Evolutionary conservation across 257 asterid genomes (phyloP), one percentile per base, ranked within the genome.

Genomic region (Solanum sparsipilum): DNA sequence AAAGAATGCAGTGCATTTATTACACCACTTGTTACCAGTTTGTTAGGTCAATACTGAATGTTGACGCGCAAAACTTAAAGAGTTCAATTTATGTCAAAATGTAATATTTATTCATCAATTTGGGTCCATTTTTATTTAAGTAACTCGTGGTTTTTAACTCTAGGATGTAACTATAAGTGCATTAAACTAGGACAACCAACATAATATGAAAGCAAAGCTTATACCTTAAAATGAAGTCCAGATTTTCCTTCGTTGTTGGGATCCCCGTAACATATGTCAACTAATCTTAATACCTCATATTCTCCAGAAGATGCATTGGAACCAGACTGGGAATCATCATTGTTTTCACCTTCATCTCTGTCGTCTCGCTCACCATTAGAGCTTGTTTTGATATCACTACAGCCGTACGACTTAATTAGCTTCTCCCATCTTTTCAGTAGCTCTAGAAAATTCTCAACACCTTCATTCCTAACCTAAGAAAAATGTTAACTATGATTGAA

Each of bases 211-310:
- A 86, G 23, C 5, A 46, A 67, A 32, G 83, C 65, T 36, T 7
- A 72, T 93, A 96, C 99, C 98, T 92, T 92, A 78, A 96, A 95
- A 88, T 94, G 94, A 79, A 96, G 87, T 84, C 95, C 93, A 3
- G 88, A 86, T 87, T 94, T 94, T 81, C 93, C 95, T 1, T 88
- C 89, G 41, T 91, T 84, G 82, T 67, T 87, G 35, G 97, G 98
- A 95, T 94, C 98, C 9, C 99, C 98, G 46, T 88, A 93, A 89
- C 98, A 94, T 85, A 95, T 93, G 87, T 91, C 95, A 71, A 95
- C 89, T 21, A 96, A 88, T 87, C 31, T 60, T 38, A 90, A 90
- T 75, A 95, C 96, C 92, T 96, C 99, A 84, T 83, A 93, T 83
- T 92, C 98, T 56, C 70, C 95, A 4, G 90, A 88, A 56, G 94